phyloP scores from a whole-genome alignment of 2,329 filamentous ascomycete species.

The Penicillium sp. region DNA sequence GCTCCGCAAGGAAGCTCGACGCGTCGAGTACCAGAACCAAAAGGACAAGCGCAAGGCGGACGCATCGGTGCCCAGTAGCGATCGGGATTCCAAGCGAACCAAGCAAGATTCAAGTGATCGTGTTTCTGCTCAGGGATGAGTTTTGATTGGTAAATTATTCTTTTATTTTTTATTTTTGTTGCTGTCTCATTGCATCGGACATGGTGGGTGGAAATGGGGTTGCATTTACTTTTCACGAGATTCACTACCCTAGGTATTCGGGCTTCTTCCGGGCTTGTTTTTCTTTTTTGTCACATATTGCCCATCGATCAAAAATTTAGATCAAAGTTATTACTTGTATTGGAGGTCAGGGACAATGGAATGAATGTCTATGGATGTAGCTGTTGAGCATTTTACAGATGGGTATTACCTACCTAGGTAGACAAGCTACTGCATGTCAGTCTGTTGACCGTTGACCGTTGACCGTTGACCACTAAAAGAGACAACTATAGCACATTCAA shows the following conservation, averaged over 20 bases:
- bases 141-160: not conserved
- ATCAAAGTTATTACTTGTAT: slow-evolving; percentile 1
- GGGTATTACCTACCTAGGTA: not conserved
- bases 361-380: not conserved
- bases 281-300: slow-evolving; percentile 18
- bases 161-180: not conserved
- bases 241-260: slow-evolving; percentile 4
- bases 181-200: slow-evolving; percentile 10
- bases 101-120: slow-evolving; percentile 30
- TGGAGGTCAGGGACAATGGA: not conserved
- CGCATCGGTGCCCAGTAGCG: slow-evolving; percentile 31
- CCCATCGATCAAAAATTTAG: slow-evolving; percentile 6
- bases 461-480: not conserved
- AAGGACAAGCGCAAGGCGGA: slow-evolving; percentile 51
- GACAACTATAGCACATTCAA: not conserved
- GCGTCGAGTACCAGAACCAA: slow-evolving; percentile 46
- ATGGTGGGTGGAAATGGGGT: slow-evolving; percentile 13
- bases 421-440: not conserved
- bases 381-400: not conserved
- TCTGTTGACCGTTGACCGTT: not conserved
- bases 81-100: slow-evolving; percentile 42
- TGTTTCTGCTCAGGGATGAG: not conserved
- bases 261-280: slow-evolving; percentile 13
- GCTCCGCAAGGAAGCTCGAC: slow-evolving; percentile 70
- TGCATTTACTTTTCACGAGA: slow-evolving; percentile 15